Evolutionary conservation across 208 protist genomes (phyloP).

Genomic region (Leishmania tarentolae): DNA sequence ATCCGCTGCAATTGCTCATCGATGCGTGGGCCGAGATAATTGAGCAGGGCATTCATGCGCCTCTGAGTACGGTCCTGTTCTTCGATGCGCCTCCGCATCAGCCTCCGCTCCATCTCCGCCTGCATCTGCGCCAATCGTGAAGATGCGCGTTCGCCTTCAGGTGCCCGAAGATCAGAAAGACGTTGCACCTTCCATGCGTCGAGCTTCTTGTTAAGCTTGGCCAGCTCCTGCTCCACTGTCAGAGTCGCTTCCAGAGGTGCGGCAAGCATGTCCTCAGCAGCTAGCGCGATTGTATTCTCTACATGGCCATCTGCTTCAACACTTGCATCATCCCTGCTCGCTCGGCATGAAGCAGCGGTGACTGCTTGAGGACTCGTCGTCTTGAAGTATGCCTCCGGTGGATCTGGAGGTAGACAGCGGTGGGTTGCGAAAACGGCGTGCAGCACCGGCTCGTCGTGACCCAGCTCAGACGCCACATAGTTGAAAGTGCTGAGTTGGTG

Average conservation of each 20-base stretch:
- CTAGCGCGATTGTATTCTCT: not conserved
- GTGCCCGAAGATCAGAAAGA: constrained; percentile 24
- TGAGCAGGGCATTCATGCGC: constrained; percentile 49
- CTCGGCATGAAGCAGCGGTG: not conserved
- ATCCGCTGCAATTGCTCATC: constrained; percentile 6
- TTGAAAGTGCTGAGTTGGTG: constrained; percentile 26
- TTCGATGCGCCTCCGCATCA: constrained; percentile 29
- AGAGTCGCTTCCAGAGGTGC: not conserved
- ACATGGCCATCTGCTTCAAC: not conserved
- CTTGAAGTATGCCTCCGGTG: not conserved
- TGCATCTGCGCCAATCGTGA: constrained; percentile 19
- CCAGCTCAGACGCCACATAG: constrained; percentile 28
- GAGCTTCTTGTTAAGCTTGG: constrained; percentile 13
- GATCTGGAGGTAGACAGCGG: constrained; percentile 12
- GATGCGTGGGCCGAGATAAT: constrained; percentile 33
- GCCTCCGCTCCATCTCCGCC: constrained; percentile 43
- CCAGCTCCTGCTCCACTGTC: constrained; percentile 25
- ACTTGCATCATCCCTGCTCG: not conserved
- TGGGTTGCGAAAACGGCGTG: constrained; percentile 38
- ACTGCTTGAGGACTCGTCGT: constrained; percentile 27
- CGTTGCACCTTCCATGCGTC: constrained; percentile 39
- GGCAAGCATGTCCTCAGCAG: not conserved
- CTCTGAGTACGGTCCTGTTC: constrained; percentile 63
- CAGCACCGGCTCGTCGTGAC: constrained; percentile 21
- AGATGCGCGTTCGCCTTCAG: not conserved